A percentile compares a stretch with the other conserved stretches of the same genome.
These are phyloP conservation scores for Colletotrichum spaethianum DNA, from an alignment of 2,329 filamentous ascomycete species.

Conservation along the genomic window DNA sequence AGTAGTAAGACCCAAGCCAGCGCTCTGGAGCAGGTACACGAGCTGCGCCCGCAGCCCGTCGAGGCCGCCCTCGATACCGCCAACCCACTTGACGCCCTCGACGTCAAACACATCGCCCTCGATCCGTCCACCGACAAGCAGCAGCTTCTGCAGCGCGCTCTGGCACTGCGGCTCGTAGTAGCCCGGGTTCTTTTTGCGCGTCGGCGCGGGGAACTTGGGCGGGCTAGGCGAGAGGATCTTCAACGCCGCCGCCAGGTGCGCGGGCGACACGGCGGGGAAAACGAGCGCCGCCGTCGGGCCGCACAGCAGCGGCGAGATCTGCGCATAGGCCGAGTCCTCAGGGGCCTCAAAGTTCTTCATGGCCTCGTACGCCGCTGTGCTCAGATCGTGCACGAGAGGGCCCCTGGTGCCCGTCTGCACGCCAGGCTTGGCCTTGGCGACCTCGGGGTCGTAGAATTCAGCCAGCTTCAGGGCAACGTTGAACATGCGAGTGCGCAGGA, in stretches of 20 bases:
- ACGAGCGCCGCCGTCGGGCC: slow-evolving; percentile 86
- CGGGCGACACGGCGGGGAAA: slow-evolving; percentile 86
- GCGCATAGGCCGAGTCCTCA: slow-evolving; percentile 61
- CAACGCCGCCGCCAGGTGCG: slow-evolving; percentile 86
- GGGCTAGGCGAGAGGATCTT: slow-evolving; percentile 81
- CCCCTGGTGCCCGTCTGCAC: slow-evolving; percentile 49
- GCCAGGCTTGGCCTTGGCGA: slow-evolving; percentile 46
- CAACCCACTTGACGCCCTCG: slow-evolving; percentile 75
- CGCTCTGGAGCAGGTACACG: slow-evolving; percentile 83
- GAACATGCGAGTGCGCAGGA: slow-evolving; percentile 92
- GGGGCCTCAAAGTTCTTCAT: slow-evolving; percentile 56
- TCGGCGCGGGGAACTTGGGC: slow-evolving; percentile 83
- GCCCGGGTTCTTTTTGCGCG: slow-evolving; percentile 80
- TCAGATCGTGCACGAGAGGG: slow-evolving; percentile 66
- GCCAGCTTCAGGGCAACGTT: slow-evolving; percentile 86
- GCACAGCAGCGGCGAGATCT: slow-evolving; percentile 82
- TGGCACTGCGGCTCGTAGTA: slow-evolving; percentile 88
- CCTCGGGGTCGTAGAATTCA: slow-evolving; percentile 80
- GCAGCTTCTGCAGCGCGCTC: slow-evolving; percentile 85
- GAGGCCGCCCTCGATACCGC: slow-evolving; percentile 85
- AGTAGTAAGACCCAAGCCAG: slow-evolving; percentile 82
- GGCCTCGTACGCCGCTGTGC: slow-evolving; percentile 65
- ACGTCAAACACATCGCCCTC: slow-evolving; percentile 89
- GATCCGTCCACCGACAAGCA: slow-evolving; percentile 88
- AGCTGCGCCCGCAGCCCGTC: slow-evolving; percentile 87